Base-by-base conservation (phyloP, 768 basidiomycete genomes). In the Suillus spraguei region DNA sequence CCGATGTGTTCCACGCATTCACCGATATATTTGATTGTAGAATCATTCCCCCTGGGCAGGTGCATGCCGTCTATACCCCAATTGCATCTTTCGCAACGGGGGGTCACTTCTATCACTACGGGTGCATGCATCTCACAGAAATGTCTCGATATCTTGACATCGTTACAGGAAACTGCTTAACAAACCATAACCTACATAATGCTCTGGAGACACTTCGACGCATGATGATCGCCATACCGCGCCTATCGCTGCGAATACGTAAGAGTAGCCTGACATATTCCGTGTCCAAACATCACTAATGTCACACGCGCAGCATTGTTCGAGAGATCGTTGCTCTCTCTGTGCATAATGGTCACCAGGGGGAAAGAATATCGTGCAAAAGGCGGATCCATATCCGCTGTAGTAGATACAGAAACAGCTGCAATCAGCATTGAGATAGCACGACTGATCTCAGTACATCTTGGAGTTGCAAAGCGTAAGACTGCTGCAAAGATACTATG, bases 21-120 rank as follows among this genome's bases (percentile, higher is more conserved):
- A 9, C 35, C 9, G 35, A 35, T 35, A 35, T 35, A 35, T 9
- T 35, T 35, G 6, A 6, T 9, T 5, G n/a, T 24, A 66, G 65
- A 14, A 64, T 66, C 44, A 64, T 65, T 50, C 62, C 65, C 0
- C 66, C 66, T 0, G 59, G 60, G 0, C 52, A 63, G 24, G 3
- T 35, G 0, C 69, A 70, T 36, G 1, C 35, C 0, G 61, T 70
- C 0, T 70, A 55, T 20, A 67, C 67, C 0, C 64, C 63, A 0
- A 46, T 64, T 1, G 64, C 59, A 1, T 13, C 56, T 0, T 64
- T 70, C 17, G 62, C 22, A 1, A 16, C 24, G 0, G 64, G 69
- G 0, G 63, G 69, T 0, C 61, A 68, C 14, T 68, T 63, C 20
- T 68, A 35, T 24, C 22, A 16, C 20, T 65, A 64, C 17, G 35